Evolutionary conservation across 148 eudicot species (phyloP).

Genomic region (Agrostemma githago): DNA sequence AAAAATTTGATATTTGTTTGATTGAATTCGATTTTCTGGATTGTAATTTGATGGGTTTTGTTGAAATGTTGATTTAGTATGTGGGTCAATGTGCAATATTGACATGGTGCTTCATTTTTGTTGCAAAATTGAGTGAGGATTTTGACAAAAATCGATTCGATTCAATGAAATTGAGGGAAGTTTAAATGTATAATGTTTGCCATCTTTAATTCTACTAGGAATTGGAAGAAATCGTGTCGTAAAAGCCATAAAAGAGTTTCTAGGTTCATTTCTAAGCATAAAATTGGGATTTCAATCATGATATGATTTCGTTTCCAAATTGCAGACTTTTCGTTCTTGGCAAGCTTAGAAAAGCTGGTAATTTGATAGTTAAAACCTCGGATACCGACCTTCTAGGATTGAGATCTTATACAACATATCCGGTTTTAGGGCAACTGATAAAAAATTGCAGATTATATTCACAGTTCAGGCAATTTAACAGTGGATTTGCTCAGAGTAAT

Average conservation of each 20-base stretch:
- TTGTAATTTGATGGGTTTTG: slow-evolving; percentile 4
- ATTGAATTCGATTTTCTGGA: neutral
- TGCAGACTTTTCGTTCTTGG: slow-evolving; percentile 59
- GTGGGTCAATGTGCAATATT: slow-evolving; percentile 9
- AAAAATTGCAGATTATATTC: slow-evolving; percentile 39
- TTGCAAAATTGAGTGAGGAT: neutral
- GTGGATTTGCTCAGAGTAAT: slow-evolving; percentile 25
- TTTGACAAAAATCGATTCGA: neutral
- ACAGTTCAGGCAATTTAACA: slow-evolving; percentile 28
- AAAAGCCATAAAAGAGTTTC: neutral
- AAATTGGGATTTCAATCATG: neutral
- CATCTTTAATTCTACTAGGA: too few relatives aligned
- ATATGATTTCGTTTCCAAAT: neutral
- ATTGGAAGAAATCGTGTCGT: too few relatives aligned
- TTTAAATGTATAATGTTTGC: too few relatives aligned
- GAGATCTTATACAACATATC: slow-evolving; percentile 31
- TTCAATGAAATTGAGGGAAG: too few relatives aligned
- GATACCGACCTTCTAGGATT: slow-evolving; percentile 31
- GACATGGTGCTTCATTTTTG: neutral
- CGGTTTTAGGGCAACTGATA: slow-evolving; percentile 25
- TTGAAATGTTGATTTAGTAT: neutral
- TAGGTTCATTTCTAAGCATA: neutral
- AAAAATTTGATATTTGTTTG: neutral
- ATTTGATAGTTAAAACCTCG: slow-evolving; percentile 28
- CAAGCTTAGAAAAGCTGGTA: slow-evolving; percentile 42